phyloP scores from a whole-genome alignment of 2,329 filamentous ascomycete species.

The Seiridium unicorne region DNA sequence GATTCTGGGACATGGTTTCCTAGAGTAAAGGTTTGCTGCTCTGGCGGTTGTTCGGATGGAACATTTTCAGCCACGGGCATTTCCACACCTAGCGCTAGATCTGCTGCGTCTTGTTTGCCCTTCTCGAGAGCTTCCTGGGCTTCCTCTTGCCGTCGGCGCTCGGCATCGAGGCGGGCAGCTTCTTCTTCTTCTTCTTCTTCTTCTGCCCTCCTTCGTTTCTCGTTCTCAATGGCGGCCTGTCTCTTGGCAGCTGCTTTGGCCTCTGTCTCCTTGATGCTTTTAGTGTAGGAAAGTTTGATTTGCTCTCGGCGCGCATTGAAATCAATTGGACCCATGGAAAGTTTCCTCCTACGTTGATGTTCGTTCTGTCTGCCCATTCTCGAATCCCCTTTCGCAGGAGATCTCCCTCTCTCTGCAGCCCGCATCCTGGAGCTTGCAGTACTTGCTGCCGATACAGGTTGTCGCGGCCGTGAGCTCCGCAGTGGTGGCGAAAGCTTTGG shows the following conservation, averaged over 20 bases:
- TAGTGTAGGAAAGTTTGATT: constrained; percentile 82
- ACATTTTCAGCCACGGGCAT: background rate
- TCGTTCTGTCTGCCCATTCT: constrained; percentile 36
- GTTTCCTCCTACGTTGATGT: constrained; percentile 45
- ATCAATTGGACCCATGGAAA: constrained; percentile 73
- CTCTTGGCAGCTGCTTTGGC: constrained; percentile 49
- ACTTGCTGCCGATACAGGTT: constrained; percentile 72
- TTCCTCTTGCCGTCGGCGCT: constrained; percentile 4
- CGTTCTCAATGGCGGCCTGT: constrained; percentile 52
- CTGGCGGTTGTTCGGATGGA: background rate
- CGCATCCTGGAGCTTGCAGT: constrained; percentile 70
- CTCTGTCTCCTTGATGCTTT: constrained; percentile 74
- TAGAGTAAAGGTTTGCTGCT: background rate
- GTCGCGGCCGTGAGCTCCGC: constrained; percentile 77
- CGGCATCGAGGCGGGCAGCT: constrained; percentile 23
- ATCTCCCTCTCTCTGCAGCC: constrained; percentile 55
- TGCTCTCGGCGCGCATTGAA: constrained; percentile 79
- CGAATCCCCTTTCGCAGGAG: constrained; percentile 31
- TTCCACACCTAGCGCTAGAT: background rate
- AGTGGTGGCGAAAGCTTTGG: constrained; percentile 76
- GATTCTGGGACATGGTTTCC: background rate
- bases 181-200: constrained; percentile 7
- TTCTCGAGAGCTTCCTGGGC: background rate
- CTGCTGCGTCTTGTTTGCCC: background rate
- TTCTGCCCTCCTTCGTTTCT: constrained; percentile 48